Evolutionary conservation across 129 eudicot species (phyloP).

Genomic region (Flaveria brownii): DNA sequence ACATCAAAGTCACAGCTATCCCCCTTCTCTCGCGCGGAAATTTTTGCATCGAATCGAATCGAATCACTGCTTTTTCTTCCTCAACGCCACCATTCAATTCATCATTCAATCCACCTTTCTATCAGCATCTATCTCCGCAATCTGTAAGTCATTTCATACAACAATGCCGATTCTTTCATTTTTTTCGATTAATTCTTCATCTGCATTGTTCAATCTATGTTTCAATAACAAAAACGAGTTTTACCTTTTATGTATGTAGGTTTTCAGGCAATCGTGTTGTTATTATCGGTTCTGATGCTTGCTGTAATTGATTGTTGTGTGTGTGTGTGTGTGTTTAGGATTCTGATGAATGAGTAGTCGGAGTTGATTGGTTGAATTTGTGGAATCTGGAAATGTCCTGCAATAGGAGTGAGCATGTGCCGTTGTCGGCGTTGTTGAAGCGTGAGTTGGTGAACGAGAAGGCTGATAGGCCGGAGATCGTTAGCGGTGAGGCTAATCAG

Average conservation of each 20-base stretch:
- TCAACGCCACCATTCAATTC: slow-evolving; percentile 9
- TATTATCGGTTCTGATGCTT: slow-evolving; percentile 21
- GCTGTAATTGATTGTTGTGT: no score
- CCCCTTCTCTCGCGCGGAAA: slow-evolving; percentile 38
- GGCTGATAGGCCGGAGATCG: slow-evolving; percentile 73
- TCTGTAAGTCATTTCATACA: slow-evolving; percentile 13
- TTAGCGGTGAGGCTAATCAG: slow-evolving; percentile 68
- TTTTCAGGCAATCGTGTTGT: not conserved
- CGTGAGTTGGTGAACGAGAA: slow-evolving; percentile 87
- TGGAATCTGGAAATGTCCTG: slow-evolving; percentile 48
- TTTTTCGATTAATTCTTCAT: not conserved
- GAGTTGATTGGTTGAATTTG: not conserved
- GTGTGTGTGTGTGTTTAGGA: slow-evolving; percentile 5
- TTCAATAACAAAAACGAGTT: no score
- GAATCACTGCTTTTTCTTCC: slow-evolving; percentile 18
- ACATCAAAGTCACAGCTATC: slow-evolving; percentile 30
- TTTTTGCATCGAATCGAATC: slow-evolving; percentile 32
- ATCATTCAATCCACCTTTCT: slow-evolving; percentile 10
- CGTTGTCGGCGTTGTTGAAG: slow-evolving; percentile 78
- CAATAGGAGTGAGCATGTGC: slow-evolving; percentile 72
- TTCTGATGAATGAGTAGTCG: slow-evolving; percentile 7
- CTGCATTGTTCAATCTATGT: no score
- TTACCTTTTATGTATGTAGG: no score
- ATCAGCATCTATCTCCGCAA: slow-evolving; percentile 19
- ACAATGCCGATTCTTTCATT: slow-evolving; percentile 10